These are phyloP conservation scores for Escovopsis sp. DNA, from an alignment of 2,329 filamentous ascomycete genomes.

Conservation along the genomic window DNA sequence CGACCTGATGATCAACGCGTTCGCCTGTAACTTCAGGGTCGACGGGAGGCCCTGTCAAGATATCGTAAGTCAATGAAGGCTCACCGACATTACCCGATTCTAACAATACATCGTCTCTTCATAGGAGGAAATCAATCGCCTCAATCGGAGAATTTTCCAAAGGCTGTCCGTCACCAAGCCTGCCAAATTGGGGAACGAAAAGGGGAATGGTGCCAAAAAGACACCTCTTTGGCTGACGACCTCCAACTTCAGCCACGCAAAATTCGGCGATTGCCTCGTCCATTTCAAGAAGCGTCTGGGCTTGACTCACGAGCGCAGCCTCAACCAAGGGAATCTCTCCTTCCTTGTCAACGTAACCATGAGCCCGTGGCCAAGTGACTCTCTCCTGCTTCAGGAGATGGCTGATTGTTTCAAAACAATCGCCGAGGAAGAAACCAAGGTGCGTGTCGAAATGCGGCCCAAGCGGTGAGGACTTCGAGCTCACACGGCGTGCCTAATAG, in stretches of 20 bases:
- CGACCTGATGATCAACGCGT: conserved; percentile 33
- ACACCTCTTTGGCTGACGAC: conserved; percentile 31
- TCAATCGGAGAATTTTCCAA: conserved; percentile 30
- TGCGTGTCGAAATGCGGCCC: background rate
- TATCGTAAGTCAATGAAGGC: conserved; percentile 15
- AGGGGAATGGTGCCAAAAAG: conserved; percentile 6
- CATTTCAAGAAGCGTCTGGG: conserved; percentile 28
- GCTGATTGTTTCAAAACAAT: conserved; percentile 18
- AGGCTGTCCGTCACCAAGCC: conserved; percentile 25
- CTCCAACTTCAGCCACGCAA: conserved; percentile 23
- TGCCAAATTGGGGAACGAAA: conserved; percentile 18
- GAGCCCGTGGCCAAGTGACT: conserved; percentile 27
- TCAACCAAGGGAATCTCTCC: conserved; percentile 22
- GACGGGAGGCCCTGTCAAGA: conserved; percentile 23
- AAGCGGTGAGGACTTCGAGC: background rate
- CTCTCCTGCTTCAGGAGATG: conserved; percentile 23
- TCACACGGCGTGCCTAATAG: background rate
- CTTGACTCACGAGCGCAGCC: conserved; percentile 7
- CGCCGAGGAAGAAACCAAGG: conserved; percentile 15
- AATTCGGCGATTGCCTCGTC: conserved; percentile 26
- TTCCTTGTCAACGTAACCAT: conserved; percentile 34
- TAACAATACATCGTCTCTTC: background rate
- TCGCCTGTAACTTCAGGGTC: conserved; percentile 28
- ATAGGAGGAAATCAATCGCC: conserved; percentile 30
- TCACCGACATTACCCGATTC: background rate